Percentiles rank a stretch among this genome's conserved stretches.
phyloP scores from a whole-genome alignment of 169 alveolate genomes.

The Perkinsus olseni region DNA sequence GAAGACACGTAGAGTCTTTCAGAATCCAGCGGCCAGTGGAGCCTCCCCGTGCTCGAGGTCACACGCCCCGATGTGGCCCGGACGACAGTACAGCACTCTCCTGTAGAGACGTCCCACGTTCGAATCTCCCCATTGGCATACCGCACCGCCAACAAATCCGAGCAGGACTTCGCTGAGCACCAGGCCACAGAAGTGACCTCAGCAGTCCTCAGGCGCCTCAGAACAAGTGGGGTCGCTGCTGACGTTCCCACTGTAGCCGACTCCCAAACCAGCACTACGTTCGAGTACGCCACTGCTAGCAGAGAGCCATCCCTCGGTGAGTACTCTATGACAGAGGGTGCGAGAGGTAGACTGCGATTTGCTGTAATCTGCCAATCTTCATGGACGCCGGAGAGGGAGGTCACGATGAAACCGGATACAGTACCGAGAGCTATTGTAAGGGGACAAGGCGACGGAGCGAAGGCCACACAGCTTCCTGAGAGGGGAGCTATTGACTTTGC shows the following conservation, averaged over 20 bases:
- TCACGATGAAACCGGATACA: background rate
- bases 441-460: background rate
- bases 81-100: background rate
- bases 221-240: background rate
- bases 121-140: background rate
- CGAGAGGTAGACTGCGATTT: background rate
- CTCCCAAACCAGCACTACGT: background rate
- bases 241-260: background rate
- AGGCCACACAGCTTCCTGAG: background rate
- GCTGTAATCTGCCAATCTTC: background rate
- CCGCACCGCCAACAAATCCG: background rate
- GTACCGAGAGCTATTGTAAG: background rate
- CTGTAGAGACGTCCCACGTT: background rate
- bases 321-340: background rate
- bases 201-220: background rate
- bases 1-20: background rate
- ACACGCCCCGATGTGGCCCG: background rate
- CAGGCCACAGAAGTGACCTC: background rate
- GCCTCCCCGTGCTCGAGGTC: background rate
- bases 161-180: background rate
- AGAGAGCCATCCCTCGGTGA: background rate
- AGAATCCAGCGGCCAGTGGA: background rate
- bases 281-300: background rate
- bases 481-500: no score
- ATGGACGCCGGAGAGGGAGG: background rate